These are phyloP conservation scores for Phaffia tasmanica DNA, from an alignment of 768 basidiomycete species.

Conservation along the genomic window DNA sequence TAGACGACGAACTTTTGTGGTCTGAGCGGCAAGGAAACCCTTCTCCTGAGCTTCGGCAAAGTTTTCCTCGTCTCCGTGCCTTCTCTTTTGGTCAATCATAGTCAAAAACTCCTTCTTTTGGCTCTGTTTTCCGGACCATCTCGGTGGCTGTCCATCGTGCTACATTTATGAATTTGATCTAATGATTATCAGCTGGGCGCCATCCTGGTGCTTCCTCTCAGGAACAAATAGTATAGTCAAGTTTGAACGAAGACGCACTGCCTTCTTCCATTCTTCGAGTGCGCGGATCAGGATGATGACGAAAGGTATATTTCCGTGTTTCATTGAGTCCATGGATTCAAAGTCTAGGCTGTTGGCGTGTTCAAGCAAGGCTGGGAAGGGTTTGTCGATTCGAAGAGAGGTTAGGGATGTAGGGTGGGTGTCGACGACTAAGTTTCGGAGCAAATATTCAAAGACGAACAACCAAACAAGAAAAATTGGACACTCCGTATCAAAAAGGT, in stretches of 20 bases:
- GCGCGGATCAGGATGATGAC: conserved; percentile 75
- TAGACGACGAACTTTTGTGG: conserved; percentile 41
- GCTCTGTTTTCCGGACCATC: conserved; percentile 39
- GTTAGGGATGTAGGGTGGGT: conserved; percentile 61
- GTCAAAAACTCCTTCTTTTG: conserved; percentile 74
- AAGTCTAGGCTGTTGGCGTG: conserved; percentile 64
- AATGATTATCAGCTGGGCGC: not conserved
- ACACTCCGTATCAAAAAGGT: not conserved
- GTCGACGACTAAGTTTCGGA: conserved; percentile 57
- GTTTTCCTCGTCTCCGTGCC: conserved; percentile 72
- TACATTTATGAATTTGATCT: conserved; percentile 33
- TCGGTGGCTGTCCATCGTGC: conserved; percentile 56
- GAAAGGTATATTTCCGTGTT: conserved; percentile 83
- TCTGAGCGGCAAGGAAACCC: conserved; percentile 43
- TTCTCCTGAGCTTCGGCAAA: conserved; percentile 88
- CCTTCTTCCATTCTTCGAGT: conserved; percentile 68
- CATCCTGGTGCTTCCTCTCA: too few species aligned
- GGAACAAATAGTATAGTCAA: not conserved
- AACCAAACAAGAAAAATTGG: not conserved
- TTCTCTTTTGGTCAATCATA: conserved; percentile 50
- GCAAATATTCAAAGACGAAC: not conserved
- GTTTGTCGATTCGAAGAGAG: conserved; percentile 68
- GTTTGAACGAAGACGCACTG: conserved; percentile 43
- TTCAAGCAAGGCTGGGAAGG: conserved; percentile 70
- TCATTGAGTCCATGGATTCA: conserved; percentile 68